These are phyloP conservation scores for Pterocarpus macrocarpus DNA, from an alignment of 306 rosid species.

Conservation along the genomic window DNA sequence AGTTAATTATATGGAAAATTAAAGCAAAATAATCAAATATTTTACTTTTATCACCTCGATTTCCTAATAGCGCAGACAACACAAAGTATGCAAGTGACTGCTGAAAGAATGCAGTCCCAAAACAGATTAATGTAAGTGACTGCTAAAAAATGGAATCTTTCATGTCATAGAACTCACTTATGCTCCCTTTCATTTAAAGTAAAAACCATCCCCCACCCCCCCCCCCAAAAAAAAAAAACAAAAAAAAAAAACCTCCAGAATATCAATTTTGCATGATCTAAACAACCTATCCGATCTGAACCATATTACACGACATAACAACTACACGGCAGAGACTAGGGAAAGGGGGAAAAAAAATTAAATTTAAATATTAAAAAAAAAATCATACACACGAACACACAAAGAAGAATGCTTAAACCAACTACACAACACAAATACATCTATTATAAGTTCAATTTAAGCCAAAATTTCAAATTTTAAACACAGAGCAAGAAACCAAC, in stretches of 20 bases:
- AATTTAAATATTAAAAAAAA: neutral
- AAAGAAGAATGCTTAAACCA: neutral
- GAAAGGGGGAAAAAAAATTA: neutral
- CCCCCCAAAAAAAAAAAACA: too few relatives aligned
- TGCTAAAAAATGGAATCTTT: neutral
- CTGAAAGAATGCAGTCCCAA: slow-evolving; percentile 15
- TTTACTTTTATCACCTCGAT: neutral
- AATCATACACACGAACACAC: neutral
- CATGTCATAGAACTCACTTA: neutral
- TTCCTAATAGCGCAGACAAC: neutral
- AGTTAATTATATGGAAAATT: neutral
- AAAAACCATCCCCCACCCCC: neutral
- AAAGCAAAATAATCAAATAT: neutral
- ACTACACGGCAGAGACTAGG: neutral
- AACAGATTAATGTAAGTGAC: neutral
- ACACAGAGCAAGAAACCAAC: neutral
- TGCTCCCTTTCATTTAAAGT: slow-evolving; percentile 1
- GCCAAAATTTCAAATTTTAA: neutral
- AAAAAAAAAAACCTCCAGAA: neutral
- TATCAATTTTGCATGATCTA: neutral
- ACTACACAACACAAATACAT: slow-evolving; percentile 7
- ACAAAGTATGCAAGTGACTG: neutral
- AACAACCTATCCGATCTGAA: slow-evolving; percentile 10
- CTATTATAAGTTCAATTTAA: neutral
- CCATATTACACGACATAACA: neutral